Evolutionary conservation across 2,329 filamentous ascomycete genomes (phyloP).

Genomic region (Colletotrichum sp.): DNA sequence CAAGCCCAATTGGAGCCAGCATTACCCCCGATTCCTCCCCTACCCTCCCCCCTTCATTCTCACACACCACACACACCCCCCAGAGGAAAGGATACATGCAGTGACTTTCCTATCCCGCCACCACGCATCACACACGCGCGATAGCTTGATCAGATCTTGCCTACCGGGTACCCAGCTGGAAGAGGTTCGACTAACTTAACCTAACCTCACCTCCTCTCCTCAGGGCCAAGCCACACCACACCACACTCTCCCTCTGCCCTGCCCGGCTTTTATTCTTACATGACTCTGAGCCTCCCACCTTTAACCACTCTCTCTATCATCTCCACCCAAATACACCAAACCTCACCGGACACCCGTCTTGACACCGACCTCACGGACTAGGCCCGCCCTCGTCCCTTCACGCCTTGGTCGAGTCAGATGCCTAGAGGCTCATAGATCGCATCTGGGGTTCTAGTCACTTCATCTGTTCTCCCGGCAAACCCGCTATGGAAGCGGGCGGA

Average conservation of each 20-base stretch:
- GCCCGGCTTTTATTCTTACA: conserved; percentile 20
- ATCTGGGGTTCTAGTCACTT: conserved; percentile 25
- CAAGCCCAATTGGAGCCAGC: conserved; percentile 4
- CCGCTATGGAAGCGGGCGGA: conserved; percentile 46
- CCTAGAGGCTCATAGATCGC: conserved; percentile 21
- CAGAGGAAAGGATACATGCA: conserved; percentile 10
- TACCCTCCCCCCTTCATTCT: not conserved
- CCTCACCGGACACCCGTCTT: conserved; percentile 14
- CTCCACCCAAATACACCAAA: conserved; percentile 20
- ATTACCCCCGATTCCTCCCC: not conserved
- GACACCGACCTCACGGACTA: conserved; percentile 19
- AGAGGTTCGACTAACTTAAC: conserved; percentile 14
- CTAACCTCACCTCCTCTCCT: conserved; percentile 16
- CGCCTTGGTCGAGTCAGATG: conserved; percentile 22
- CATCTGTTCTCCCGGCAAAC: conserved; percentile 23
- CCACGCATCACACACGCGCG: conserved; percentile 21
- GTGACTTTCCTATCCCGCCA: conserved; percentile 24
- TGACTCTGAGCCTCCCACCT: conserved; percentile 19
- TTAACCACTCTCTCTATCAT: conserved; percentile 1
- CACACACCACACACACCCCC: not conserved
- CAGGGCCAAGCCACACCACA: conserved; percentile 20
- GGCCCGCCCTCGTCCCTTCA: conserved; percentile 8
- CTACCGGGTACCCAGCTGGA: conserved; percentile 19
- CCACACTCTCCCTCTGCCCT: conserved; percentile 4
- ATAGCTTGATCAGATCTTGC: conserved; percentile 26